Base-by-base conservation (phyloP, 2,329 filamentous ascomycete species). In the Rutstroemia sp. region DNA sequence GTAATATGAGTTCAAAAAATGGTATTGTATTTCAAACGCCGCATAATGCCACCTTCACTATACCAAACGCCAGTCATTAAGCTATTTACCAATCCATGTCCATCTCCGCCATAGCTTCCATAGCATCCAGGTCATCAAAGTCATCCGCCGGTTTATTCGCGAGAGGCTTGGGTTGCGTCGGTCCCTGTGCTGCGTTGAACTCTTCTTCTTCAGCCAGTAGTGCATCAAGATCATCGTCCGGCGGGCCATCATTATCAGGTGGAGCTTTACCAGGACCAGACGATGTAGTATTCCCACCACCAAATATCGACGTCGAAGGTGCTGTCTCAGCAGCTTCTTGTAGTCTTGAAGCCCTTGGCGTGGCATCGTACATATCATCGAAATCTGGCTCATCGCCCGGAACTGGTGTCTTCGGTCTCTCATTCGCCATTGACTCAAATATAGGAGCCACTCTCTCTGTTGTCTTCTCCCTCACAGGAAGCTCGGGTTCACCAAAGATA, bases 101-200 rank as follows among this genome's bases (percentile, higher is more conserved):
- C 77, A 82, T 80, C 61, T 81, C 81, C 38, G 78, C 81, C 81
- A 90, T 83, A 1, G 79, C 83, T 59, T 83, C 85, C 69, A 73
- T 59, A 30, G 73, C 71, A 25, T 72, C 69, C 9, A 70, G 64
- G 48, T 54, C 44, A n/a, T 81, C 78, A 12, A 80, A 72, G 39
- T 75, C 72, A 38, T 73, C 49, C 2, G 19, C 18, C 30, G 37
- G 27, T 16, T 27, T 18, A 25, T 14, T 34, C 10, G 30, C 9
- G 23, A 19, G 56, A 49, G 58, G 61, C 16, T 61, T 59, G 12
- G 59, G 19, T 51, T 62, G 48, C 30, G 44, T 25, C n/a, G 48
- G 25, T 16, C 10, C 18, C 27, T 19, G 23, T 30, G 49, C 44
- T 48, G 41, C 39, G 18, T 52, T 37, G 66, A 50, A 67, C 67